Conservation (phyloP, 352 stramenopile species). For the Phytopythium montanum region DNA sequence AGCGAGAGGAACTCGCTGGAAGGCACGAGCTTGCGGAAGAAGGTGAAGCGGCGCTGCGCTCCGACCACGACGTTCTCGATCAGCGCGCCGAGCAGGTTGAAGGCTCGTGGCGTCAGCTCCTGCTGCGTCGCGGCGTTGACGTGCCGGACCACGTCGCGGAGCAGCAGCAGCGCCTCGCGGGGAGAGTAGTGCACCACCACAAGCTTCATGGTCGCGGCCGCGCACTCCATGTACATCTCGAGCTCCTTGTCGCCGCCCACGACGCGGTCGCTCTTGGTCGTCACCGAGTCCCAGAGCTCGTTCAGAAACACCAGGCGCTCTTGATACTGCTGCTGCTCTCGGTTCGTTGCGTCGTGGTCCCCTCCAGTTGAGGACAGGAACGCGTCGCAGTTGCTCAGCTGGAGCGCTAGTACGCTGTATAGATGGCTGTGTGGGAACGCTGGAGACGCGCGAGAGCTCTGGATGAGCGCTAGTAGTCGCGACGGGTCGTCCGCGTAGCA, state of each 20-base stretch:
- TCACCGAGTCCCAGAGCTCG: conserved; percentile 82
- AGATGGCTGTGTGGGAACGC: conserved; percentile 65
- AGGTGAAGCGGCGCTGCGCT: conserved; percentile 59
- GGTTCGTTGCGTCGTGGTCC: not conserved
- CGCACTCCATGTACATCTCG: conserved; percentile 77
- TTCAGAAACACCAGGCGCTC: conserved; percentile 72
- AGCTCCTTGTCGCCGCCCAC: conserved; percentile 32
- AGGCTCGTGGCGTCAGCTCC: conserved; percentile 56
- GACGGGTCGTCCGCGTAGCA: conserved; percentile 49
- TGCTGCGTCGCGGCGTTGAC: conserved; percentile 58
- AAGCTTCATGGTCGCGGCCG: conserved; percentile 81
- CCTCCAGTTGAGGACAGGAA: not conserved
- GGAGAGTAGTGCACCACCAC: conserved; percentile 82
- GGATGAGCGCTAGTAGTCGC: conserved; percentile 71
- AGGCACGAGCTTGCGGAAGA: conserved; percentile 75
- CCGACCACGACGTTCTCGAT: conserved; percentile 80
- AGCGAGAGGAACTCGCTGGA: conserved; percentile 73
- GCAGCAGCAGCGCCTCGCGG: conserved; percentile 76
- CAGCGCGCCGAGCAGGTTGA: conserved; percentile 61
- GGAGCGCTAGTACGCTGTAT: conserved; percentile 64
- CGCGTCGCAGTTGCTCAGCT: conserved; percentile 33
- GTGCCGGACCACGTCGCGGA: conserved; percentile 84
- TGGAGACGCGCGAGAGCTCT: conserved; percentile 24
- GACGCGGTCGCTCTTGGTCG: conserved; percentile 23
- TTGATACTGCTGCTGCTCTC: conserved; percentile 1